Conservation (phyloP, 164 flowering plant species). For the Saururus chinensis region DNA sequence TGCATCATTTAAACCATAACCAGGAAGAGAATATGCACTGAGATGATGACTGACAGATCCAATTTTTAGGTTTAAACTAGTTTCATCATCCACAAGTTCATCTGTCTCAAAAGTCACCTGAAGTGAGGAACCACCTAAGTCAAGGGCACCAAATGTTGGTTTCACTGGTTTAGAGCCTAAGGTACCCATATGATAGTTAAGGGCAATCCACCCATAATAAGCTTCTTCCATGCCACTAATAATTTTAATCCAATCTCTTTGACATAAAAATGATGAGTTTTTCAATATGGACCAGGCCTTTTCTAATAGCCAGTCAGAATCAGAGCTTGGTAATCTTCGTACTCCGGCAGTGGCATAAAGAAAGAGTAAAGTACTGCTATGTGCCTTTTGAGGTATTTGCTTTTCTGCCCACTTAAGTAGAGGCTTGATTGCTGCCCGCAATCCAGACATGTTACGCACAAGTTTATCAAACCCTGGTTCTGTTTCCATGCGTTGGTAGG, state of each 20-base stretch:
- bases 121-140: conserved; percentile 94
- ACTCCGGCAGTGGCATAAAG: conserved; percentile 97
- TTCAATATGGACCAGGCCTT: conserved; percentile 73
- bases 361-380: conserved; percentile 64
- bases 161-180: conserved; percentile 53
- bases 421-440: conserved; percentile 65
- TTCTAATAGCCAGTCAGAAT: conserved; percentile 80
- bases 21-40: conserved; percentile 87
- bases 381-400: conserved; percentile 82
- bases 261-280: conserved; percentile 57
- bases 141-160: conserved; percentile 88
- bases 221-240: conserved; percentile 94
- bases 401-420: conserved; percentile 86
- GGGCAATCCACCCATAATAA: conserved; percentile 95
- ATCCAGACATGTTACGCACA: conserved; percentile 65
- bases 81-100: conserved; percentile 31
- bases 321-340: conserved; percentile 60
- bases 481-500: conserved; percentile 92
- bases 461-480: conserved; percentile 94
- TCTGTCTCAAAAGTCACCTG: conserved; percentile 92
- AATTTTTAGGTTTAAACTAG: conserved; percentile 63
- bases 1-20: conserved; percentile 97
- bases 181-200: conserved; percentile 57
- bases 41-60: conserved; percentile 75
- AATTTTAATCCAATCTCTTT: conserved; percentile 69